These are phyloP conservation scores for Ophiorrhiza pumila DNA, from an alignment of 257 asterid species.

Conservation along the genomic window DNA sequence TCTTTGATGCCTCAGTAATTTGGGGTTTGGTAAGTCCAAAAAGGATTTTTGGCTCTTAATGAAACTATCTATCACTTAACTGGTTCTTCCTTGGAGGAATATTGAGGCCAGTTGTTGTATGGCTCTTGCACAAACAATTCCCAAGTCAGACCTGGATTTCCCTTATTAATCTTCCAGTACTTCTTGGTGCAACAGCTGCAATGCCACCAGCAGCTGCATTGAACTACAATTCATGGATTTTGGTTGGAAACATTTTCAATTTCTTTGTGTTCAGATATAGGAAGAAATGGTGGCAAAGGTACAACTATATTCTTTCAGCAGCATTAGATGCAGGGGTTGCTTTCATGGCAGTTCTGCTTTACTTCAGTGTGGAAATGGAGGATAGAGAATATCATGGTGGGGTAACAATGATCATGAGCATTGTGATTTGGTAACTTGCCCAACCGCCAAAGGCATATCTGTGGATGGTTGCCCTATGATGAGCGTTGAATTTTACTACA, in stretches of 20 bases:
- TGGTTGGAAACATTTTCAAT: constrained; percentile 55
- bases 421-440: constrained; percentile 57
- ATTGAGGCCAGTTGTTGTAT: constrained; percentile 49
- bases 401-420: constrained; percentile 53
- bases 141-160: constrained; percentile 54
- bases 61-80: constrained; percentile 56
- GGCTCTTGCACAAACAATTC: constrained; percentile 42
- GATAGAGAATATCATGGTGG: constrained; percentile 46
- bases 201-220: constrained; percentile 62
- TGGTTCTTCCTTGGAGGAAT: constrained; percentile 60
- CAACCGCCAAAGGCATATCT: constrained; percentile 52
- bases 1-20: constrained; percentile 64
- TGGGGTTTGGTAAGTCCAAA: constrained; percentile 68
- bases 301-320: constrained; percentile 59
- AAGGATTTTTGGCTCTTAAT: constrained; percentile 47
- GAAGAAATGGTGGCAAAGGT: constrained; percentile 75
- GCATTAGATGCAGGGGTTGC: constrained; percentile 72
- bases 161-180: constrained; percentile 62
- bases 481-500: too few species aligned
- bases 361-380: constrained; percentile 44
- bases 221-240: constrained; percentile 61
- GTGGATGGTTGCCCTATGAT: constrained; percentile 52
- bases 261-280: constrained; percentile 49
- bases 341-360: constrained; percentile 62
- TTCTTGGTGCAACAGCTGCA: constrained; percentile 57